Base-by-base conservation (phyloP, 257 asterid genomes). In the Jasminum sambac region DNA sequence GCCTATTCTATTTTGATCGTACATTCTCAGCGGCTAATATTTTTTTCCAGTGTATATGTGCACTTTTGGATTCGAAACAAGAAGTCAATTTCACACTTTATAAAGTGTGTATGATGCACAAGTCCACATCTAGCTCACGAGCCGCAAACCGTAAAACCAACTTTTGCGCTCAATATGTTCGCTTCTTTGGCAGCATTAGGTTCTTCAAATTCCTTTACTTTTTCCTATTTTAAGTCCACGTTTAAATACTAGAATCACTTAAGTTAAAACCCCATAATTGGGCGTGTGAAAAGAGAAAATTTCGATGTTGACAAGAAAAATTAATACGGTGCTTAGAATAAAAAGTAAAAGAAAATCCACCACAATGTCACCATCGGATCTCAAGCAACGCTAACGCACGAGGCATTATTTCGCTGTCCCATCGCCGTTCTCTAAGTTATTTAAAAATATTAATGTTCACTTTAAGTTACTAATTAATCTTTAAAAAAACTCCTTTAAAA, bases 341-440 rank as follows among this genome's bases (percentile, higher is more conserved):
- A 17, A 40, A 40, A 2, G 12, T 1, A 40, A 40, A 40, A 40
- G n/a, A 40, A 40, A 40, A 7, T 11, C 44, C 44, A 6, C 44
- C 44, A 19, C 16, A 55, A 55, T 21, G 34, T 21, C 34, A 21
- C 30, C 4, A 21, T 55, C 62, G 6, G 60, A 52, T 52, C 60
- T 12, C 60, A 19, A n/a, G 58, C 23, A 16, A 2, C 6, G 12
- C 60, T 1, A 50, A 11, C 11, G 77, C 26, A 74, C 44, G 63
- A 74, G 55, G 37, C 21, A 67, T 44, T 46, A 63, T 6, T 34
- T 16, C 12, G 36, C 9, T 37, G 72, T 60, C 73, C 78, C 73
- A 67, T 72, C 44, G 17, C 44, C 38, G 44, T 19, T 34, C 34
- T 43, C 23, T 9, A 43, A 30, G 48, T 64, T 64, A 64, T 65